Conservation (phyloP, 1,284 basidiomycete species). For the Ganoderma leucocontextum region DNA sequence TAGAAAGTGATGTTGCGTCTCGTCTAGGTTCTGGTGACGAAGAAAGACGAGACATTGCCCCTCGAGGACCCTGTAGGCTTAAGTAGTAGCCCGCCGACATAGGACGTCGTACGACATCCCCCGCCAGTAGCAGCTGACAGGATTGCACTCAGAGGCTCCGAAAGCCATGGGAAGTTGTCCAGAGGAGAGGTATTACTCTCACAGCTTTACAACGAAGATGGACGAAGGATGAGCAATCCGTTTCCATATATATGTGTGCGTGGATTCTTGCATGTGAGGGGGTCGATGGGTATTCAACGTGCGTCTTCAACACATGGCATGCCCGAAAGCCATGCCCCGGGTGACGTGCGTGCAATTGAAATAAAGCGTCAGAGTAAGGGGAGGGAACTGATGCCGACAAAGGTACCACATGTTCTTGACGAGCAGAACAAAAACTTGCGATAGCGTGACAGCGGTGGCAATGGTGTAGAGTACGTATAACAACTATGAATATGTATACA, state of each 20-base stretch:
- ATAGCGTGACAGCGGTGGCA: constrained; percentile 16
- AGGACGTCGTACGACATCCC: neutral
- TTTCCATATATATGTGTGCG: neutral
- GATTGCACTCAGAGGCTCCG: constrained; percentile 3
- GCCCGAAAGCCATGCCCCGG: neutral
- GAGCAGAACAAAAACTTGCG: neutral
- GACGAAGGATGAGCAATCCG: neutral
- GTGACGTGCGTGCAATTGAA: neutral
- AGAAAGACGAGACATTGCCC: neutral
- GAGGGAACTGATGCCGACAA: neutral
- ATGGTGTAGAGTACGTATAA: constrained; percentile 18
- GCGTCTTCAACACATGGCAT: neutral
- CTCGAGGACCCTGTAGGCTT: neutral
- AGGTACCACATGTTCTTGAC: neutral
- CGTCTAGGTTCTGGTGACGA: neutral
- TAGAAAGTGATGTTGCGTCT: neutral
- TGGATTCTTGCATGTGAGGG: neutral
- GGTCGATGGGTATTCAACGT: neutral
- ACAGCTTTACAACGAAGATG: neutral
- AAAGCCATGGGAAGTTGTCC: neutral
- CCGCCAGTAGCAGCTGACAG: neutral
- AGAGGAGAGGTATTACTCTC: neutral
- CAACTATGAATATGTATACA: constrained; percentile 18
- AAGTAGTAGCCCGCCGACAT: neutral
- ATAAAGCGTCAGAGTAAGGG: neutral